Conservation (phyloP, 108 stramenopile species). For the Stephanodiscus triporus region DNA sequence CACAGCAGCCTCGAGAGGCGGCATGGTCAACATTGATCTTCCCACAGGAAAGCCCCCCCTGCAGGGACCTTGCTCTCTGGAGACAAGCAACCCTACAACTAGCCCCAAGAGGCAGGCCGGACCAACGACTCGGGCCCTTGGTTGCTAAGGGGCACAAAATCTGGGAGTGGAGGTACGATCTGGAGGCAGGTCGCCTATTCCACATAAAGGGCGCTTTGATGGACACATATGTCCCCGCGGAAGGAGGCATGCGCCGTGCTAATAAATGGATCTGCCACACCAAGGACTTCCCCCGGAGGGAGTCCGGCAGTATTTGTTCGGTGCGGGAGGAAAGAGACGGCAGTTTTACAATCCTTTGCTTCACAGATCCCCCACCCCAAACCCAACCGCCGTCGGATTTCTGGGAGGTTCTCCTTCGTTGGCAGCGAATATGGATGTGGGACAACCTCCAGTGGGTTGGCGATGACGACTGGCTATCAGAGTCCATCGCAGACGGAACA, state of each 20-base stretch:
- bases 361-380: not conserved
- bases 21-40: no score
- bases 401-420: not conserved
- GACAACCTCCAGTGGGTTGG: no score
- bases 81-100: not conserved
- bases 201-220: not conserved
- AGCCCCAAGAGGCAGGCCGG: not conserved
- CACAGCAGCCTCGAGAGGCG: not conserved
- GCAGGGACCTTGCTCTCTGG: not conserved
- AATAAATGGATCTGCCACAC: not conserved
- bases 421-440: conserved; percentile 11
- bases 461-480: no score
- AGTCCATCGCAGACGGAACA: no score
- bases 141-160: conserved; percentile 6
- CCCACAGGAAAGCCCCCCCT: not conserved
- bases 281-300: not conserved
- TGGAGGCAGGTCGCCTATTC: not conserved
- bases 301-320: not conserved
- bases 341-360: not conserved
- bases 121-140: not conserved
- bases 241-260: not conserved
- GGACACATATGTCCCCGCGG: not conserved
- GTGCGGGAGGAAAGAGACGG: not conserved
- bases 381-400: not conserved
- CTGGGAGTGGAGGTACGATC: conserved; percentile 22